Percentiles rank a stretch among this genome's conserved stretches.
phyloP scores from a whole-genome alignment of 1,284 basidiomycete genomes.

The Pseudomicrostroma phylloplanum region DNA sequence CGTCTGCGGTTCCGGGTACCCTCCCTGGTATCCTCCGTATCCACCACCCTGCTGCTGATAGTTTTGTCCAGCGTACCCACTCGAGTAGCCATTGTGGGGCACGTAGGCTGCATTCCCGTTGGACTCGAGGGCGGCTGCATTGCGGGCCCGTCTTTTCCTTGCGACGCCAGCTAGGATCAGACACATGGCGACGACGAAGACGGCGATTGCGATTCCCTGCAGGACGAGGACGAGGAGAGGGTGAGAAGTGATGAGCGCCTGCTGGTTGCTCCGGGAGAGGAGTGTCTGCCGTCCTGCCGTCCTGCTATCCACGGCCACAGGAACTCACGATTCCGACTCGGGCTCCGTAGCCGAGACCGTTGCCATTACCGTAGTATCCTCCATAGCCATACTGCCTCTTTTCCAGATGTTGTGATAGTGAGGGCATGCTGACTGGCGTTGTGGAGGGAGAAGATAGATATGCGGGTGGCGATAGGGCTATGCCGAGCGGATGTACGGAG shows the following conservation, averaged over 20 bases:
- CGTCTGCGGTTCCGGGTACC: too few species aligned
- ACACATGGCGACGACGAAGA: neutral
- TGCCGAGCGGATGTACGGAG: neutral
- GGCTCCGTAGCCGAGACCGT: neutral
- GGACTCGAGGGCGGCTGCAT: neutral
- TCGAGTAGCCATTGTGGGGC: neutral
- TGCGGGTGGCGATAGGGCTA: neutral
- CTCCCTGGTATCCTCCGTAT: neutral
- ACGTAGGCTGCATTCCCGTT: neutral
- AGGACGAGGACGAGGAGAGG: neutral
- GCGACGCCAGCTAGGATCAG: neutral
- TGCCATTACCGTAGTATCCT: neutral
- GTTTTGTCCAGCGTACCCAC: neutral
- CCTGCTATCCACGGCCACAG: too few species aligned
- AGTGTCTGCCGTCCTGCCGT: too few species aligned
- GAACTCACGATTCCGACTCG: neutral
- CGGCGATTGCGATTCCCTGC: slow-evolving; percentile 2
- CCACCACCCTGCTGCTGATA: neutral
- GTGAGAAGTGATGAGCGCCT: neutral
- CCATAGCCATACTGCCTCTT: neutral
- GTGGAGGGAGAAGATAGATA: neutral
- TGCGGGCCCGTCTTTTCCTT: neutral
- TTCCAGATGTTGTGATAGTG: neutral
- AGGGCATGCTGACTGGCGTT: neutral
- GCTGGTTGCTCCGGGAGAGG: neutral